Percentiles rank a stretch among this genome's conserved stretches.
Conservation (phyloP, 2,329 filamentous ascomycete species). For the Aspergillus flavus region DNA sequence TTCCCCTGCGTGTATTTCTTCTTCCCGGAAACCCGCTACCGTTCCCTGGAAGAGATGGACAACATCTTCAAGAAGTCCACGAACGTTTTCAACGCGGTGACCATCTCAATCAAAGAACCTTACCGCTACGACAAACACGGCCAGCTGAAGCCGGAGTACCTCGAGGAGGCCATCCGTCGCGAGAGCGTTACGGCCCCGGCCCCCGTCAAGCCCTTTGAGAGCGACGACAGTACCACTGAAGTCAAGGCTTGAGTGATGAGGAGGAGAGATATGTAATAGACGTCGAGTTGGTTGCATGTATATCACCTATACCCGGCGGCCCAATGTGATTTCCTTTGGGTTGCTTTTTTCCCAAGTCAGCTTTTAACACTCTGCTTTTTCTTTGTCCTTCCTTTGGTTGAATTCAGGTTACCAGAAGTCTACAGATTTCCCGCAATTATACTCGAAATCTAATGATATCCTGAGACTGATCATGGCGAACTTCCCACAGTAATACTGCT, state of each 20-base stretch:
- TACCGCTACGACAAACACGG: conserved; percentile 61
- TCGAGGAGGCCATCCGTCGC: conserved; percentile 43
- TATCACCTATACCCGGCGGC: background rate
- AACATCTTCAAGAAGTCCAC: conserved; percentile 62
- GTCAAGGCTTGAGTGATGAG: conserved; percentile 9
- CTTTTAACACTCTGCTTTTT: background rate
- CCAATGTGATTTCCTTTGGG: background rate
- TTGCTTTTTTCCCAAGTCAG: background rate
- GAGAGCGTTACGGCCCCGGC: conserved; percentile 19
- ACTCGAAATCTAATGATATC: background rate
- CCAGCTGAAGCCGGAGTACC: conserved; percentile 52
- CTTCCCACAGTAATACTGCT: background rate
- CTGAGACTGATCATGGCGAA: background rate
- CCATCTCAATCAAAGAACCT: conserved; percentile 54
- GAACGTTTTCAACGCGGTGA: conserved; percentile 52
- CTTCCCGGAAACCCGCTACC: conserved; percentile 62
- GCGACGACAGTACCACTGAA: conserved; percentile 27
- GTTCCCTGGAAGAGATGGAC: conserved; percentile 71
- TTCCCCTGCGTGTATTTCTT: conserved; percentile 63
- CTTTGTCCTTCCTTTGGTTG: background rate
- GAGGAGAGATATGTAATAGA: background rate
- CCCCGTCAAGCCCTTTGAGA: conserved; percentile 22
- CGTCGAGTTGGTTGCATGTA: background rate
- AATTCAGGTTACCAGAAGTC: too few species aligned
- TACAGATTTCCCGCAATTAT: too few species aligned